Base-by-base conservation (phyloP, 805 yeast species). In the Ogataea chonburiensis region DNA sequence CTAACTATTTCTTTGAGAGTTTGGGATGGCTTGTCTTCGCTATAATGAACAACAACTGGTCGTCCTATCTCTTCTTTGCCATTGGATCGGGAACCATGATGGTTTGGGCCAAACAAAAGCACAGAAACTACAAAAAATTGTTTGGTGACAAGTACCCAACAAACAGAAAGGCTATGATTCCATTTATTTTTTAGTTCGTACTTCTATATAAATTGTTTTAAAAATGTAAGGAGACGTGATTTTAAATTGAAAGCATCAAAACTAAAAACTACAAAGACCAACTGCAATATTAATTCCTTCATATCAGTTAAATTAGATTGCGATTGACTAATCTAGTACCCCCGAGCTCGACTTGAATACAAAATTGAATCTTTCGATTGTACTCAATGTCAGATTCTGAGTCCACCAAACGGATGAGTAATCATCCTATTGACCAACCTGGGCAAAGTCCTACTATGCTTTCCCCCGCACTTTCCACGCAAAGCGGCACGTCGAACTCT, bases 1-100 rank as follows among this genome's bases (percentile, higher is more conserved):
- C 98, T 48, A 93, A 93, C 67, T 93, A 93, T 62, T 82, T 87
- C 49, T 91, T 88, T 60, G 98, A 93, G 69, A 66, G 76, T 28
- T 63, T 82, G 49, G 69, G 80, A 1, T 93, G 96, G 96, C 56
- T 81, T 1, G 61, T 72, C 17, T 78, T 81, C 53, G 76, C 91
- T 14, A 41, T 87, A 17, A 67, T 87, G 55, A 80, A 77, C 50
- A 81, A 87, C 45, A 87, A 88, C 65, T 70, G 91, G 75, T 72
- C 88, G 22, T 74, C 91, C 20, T 71, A 79, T 56, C 52, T 86
- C 15, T 93, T 93, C 66, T 66, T 79, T 33, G 50, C 68, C 13
- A 86, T 86, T 31, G 81, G 93, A 31, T 67, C 84, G 10, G 72
- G 61, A 25, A 96, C 93, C 59, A 91, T 93, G 98, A 81, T 75